Base-by-base conservation (phyloP, 2,329 filamentous ascomycete species). In the Fusarium sp. region DNA sequence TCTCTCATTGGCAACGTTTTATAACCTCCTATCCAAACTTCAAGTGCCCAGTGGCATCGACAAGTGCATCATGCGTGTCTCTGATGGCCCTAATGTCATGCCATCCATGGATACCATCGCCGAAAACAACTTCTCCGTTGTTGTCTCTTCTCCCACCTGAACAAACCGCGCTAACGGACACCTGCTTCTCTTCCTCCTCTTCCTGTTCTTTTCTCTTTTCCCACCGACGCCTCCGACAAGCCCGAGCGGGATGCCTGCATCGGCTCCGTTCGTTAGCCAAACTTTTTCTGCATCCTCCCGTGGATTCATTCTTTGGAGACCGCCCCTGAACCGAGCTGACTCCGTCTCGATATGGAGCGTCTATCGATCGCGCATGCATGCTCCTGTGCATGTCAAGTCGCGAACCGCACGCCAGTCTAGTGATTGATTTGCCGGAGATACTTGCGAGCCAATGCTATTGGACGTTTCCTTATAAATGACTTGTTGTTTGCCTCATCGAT, bases 231-330 rank as follows among this genome's bases (percentile, higher is more conserved):
- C 64, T 68, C 10, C 27, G 13, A 27, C 38, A 33, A 54, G 23
- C 49, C 65, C 9, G 49, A 59, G 65, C 58, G 46, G 68, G 68
- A 51, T 44, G 31, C 68, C 50, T 71, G 68, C 68, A 68, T 70
- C 33, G 6, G 36, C 50, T 50, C 13, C 38, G 53, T 51, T 70
- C 42, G 27, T 61, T 58, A 44, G 40, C 36, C 50, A 27, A 38
- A 34, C 27, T 65, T 57, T 34, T 70, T 46, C 68, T 70, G 68
- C 68, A 71, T 38, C 38, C 29, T 71, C 57, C 68, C 68, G 68
- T 57, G 33, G 18, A 57, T 53, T 50, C 36, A 57, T 54, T 34
- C 27, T 50, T 50, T 40, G 42, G 49, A 36, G 42, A 23, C 42
- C 29, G 55, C 44, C 44, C 23, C 44, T n/a, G 14, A 49, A 25